phyloP scores from a whole-genome alignment of 768 basidiomycete species.

The Termitomyces sp. region DNA sequence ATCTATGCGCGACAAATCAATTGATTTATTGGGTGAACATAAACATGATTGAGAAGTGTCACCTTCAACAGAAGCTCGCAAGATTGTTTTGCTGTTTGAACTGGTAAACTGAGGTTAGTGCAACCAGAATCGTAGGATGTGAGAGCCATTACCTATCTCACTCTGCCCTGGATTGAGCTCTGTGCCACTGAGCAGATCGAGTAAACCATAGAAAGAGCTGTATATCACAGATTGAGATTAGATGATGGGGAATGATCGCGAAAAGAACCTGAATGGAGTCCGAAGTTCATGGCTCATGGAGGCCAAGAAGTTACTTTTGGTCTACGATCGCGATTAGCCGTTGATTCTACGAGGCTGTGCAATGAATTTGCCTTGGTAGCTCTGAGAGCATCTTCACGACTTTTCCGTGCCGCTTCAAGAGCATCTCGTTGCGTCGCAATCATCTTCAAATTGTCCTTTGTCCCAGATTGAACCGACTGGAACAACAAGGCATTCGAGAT shows the following conservation, averaged over 20 bases:
- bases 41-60: not conserved
- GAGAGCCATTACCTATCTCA: constrained; percentile 51
- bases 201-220: constrained; percentile 73
- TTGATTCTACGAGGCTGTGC: not conserved
- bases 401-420: constrained; percentile 64
- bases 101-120: constrained; percentile 26
- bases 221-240: not conserved
- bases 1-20: constrained; percentile 38
- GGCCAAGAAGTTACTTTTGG: constrained; percentile 75
- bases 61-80: constrained; percentile 74
- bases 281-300: constrained; percentile 78
- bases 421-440: constrained; percentile 70
- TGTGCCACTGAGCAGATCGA: constrained; percentile 71
- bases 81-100: constrained; percentile 76
- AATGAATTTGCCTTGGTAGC: constrained; percentile 55
- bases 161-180: constrained; percentile 66
- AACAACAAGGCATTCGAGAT: constrained; percentile 74
- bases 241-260: not conserved
- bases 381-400: constrained; percentile 69
- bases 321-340: constrained; percentile 33
- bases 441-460: constrained; percentile 73
- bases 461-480: constrained; percentile 70
- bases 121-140: not conserved
- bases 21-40: not conserved
- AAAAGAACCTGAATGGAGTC: constrained; percentile 64